Conservation (phyloP, 768 basidiomycete species). For the Serendipita sp. region DNA sequence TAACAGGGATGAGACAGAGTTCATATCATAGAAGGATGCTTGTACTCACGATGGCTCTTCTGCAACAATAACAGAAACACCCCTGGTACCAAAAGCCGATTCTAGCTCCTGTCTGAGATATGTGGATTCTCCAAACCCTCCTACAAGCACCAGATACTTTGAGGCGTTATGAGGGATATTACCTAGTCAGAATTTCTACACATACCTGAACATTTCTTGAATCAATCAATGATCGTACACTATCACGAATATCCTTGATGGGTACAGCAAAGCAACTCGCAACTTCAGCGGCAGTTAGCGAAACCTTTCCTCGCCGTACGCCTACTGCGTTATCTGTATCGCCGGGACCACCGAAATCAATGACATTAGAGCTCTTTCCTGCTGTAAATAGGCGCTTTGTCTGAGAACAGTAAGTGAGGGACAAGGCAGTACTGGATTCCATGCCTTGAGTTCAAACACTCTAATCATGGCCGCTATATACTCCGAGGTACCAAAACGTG, state of each 20-base stretch:
- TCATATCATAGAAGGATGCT: background rate
- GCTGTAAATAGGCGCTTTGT: conserved; percentile 7
- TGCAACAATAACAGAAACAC: background rate
- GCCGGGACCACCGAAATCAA: background rate
- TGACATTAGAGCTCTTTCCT: background rate
- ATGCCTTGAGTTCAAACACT: background rate
- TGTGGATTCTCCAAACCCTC: background rate
- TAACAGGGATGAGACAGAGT: background rate
- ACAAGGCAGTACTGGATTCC: background rate
- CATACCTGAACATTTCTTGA: background rate
- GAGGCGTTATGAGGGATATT: background rate
- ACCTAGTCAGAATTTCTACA: background rate
- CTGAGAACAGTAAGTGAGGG: background rate
- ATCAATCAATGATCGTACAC: background rate
- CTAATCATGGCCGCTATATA: background rate
- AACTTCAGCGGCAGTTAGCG: background rate
- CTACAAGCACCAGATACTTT: background rate
- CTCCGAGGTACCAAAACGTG: background rate
- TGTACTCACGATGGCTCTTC: background rate
- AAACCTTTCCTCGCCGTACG: background rate
- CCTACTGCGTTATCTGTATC: background rate
- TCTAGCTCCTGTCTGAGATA: background rate
- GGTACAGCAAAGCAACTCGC: background rate
- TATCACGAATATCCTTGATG: background rate
- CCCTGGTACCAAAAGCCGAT: background rate